Base-by-base conservation (phyloP, 2,329 filamentous ascomycete species). In the Exserohilum rostratum region DNA sequence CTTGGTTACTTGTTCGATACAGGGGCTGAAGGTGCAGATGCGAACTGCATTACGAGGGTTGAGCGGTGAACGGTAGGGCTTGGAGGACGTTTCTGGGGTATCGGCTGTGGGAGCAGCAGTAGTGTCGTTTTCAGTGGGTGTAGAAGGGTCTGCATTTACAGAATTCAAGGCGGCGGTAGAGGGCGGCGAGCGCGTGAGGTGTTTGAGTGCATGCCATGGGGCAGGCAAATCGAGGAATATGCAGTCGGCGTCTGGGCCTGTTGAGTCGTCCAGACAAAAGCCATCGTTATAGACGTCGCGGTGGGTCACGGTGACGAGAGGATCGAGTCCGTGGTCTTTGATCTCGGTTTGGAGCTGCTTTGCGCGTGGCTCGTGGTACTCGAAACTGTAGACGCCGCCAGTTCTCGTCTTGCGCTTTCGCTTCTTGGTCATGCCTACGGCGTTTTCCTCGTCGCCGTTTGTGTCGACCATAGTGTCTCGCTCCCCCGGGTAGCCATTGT, bases 11-110 rank as follows among this genome's bases (percentile, higher is more conserved):
- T 99, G 95, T 77, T 99, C 95, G 62, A 99, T 96, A 76, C 95
- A 99, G 0, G 95, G 95, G 1, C 90, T 96, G 78, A 99, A 99
- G 0, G 92, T 96, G 79, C 95, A 99, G 50, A 99, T 84, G 69
- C 95, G 84, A 1, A 88, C 85, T 5, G 89, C 83, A 37, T 85
- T 83, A n/a, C 83, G 82, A 0, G 90, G 87, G 62, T 95, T 88
- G 10, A 98, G 81, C 0, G 85, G 82, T 1, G 83, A 82, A 34
- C 62, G 64, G 54, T 73, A 74, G 20, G 68, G 62, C 15, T 58
- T 60, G 42, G 31, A 49, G 48, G 38, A 48, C 50, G 40, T 37
- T 47, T 55, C 38, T 52, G 57, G 13, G 40, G 43, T 1, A 15
- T 34, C 39, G 15, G 52, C 55, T 22, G 44, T 49, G 3, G 43